Conservation (phyloP, 306 rosid species). For the Mucuna pruriens region DNA sequence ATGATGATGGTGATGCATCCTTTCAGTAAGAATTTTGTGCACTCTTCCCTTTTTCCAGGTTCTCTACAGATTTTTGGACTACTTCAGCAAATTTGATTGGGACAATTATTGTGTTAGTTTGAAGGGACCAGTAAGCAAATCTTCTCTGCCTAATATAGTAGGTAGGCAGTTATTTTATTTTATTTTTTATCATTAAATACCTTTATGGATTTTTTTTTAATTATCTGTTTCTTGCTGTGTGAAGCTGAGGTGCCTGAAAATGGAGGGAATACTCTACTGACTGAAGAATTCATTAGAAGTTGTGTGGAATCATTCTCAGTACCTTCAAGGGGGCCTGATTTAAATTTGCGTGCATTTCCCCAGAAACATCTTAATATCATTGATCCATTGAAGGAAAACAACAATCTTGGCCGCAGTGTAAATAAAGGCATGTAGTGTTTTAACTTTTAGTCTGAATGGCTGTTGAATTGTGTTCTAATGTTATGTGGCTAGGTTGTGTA, state of each 20-base stretch:
- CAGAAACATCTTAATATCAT: slow-evolving; percentile 83
- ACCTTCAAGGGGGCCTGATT: slow-evolving; percentile 63
- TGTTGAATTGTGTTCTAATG: slow-evolving; percentile 12
- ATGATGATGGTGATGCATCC: slow-evolving; percentile 35
- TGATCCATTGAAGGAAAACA: slow-evolving; percentile 90
- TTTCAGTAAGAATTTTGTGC: slow-evolving; percentile 32
- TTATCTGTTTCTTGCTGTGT: slow-evolving; percentile 33
- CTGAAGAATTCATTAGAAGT: slow-evolving; percentile 69
- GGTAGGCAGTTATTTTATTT: slow-evolving; percentile 55
- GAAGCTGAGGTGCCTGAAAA: slow-evolving; percentile 74
- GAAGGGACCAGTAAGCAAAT: slow-evolving; percentile 79
- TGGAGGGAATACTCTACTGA: slow-evolving; percentile 63
- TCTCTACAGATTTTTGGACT: slow-evolving; percentile 80
- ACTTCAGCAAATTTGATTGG: slow-evolving; percentile 94
- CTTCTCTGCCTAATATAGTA: slow-evolving; percentile 67
- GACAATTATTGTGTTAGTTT: slow-evolving; percentile 83
- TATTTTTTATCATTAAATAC: slow-evolving; percentile 15
- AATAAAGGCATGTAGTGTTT: slow-evolving; percentile 63
- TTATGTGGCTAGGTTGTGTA: slow-evolving; percentile 16
- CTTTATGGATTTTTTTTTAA: slow-evolving; percentile 37
- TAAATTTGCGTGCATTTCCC: slow-evolving; percentile 60
- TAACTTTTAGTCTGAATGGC: slow-evolving; percentile 25
- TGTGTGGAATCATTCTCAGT: slow-evolving; percentile 74
- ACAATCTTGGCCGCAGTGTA: slow-evolving; percentile 97
- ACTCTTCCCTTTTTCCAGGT: slow-evolving; percentile 59